These are phyloP conservation scores for Malassezia globosa DNA, from an alignment of 1,284 basidiomycete genomes.

Conservation along the genomic window DNA sequence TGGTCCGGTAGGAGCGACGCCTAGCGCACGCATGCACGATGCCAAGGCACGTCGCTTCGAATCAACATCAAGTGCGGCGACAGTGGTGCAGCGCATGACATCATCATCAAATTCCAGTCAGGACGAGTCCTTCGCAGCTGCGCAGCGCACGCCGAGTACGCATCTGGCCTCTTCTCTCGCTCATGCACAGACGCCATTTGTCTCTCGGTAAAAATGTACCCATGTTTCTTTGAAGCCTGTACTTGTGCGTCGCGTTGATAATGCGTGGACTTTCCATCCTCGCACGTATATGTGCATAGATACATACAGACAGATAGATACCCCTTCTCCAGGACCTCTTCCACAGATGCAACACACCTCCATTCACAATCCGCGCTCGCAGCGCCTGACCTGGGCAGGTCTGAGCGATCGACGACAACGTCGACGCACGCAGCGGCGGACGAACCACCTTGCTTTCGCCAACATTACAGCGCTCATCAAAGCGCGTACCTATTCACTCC, in stretches of 20 bases:
- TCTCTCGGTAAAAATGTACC: too few relatives aligned
- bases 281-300: background rate
- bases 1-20: background rate
- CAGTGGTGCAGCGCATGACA: background rate
- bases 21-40: too few relatives aligned
- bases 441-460: too few relatives aligned
- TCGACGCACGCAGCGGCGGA: too few relatives aligned
- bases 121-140: background rate
- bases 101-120: background rate
- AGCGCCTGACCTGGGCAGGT: background rate
- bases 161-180: constrained; percentile 9
- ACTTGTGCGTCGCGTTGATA: constrained; percentile 5
- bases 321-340: background rate
- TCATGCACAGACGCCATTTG: background rate
- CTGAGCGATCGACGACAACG: background rate
- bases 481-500: too few relatives aligned
- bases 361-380: background rate
- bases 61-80: background rate
- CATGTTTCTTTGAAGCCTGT: too few relatives aligned
- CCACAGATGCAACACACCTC: constrained; percentile 2
- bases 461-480: too few relatives aligned
- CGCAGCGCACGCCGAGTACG: constrained; percentile 11
- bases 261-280: background rate
- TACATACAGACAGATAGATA: background rate
- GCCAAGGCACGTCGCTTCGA: background rate